Base-by-base conservation (phyloP, 1,284 basidiomycete species). In the Ganoderma meredithae region DNA sequence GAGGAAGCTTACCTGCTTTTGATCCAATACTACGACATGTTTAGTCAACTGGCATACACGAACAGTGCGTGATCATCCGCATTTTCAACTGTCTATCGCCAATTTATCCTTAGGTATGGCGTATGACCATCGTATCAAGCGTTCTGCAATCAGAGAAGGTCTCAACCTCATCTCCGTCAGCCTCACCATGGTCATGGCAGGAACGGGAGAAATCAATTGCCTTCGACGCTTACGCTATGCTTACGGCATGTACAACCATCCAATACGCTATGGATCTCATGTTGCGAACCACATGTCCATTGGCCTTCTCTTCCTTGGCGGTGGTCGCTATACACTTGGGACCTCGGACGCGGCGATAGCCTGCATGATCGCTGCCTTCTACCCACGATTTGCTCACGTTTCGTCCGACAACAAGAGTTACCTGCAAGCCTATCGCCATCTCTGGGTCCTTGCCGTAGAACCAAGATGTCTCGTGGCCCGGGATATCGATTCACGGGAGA, bases 381-480 rank as follows among this genome's bases (percentile, higher is more conserved):
- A 95, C 79, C 97, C 97, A 2, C 89, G 94, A 13, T 95, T 95
- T 76, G 89, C 95, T 17, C 85, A 89, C 13, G 79, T 86, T 10
- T 92, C 95, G 1, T 89, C 89, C 9, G 97, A 99, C 76, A 98
- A 98, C 81, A 92, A 93, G 69, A 90, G 92, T 49, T 97, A 96
- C 76, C 85, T 98, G 4, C 98, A 99, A 79, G 95, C 96, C 0
- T 89, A 97, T 71, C 89, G 98, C 4, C 97, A 99, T 79, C 81
- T 99, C 36, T 99, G 98, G 98, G 94, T 94, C 2, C 84, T 99
- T 44, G 98, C 98, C 0, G 92, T 95, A 17, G 97, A 99, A 76
- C 97, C 98, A 3, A 84, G 98, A 58, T 97, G 97, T 77, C 84
- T 99, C 13, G 88, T 97, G 44, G 95, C 95, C 0, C 88, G 94